Base-by-base conservation (phyloP, 768 basidiomycete genomes). In the Lactarius pseudohatsudake region DNA sequence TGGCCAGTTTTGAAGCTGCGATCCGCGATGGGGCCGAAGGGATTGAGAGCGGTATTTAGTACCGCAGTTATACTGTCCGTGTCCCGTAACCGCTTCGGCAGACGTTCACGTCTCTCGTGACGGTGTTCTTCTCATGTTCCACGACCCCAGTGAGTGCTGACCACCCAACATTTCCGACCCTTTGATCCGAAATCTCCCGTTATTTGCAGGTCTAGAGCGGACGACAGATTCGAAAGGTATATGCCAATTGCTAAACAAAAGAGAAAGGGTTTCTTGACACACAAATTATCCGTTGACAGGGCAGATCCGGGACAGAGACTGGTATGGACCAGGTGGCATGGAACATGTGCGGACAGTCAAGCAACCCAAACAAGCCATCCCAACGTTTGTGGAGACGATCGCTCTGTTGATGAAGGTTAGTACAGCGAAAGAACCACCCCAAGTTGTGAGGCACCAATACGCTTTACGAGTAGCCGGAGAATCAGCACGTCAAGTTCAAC, bases 91-190 rank as follows among this genome's bases (percentile, higher is more conserved):
- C 76, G 75, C 62, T 72, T 79, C 78, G 76, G 72, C 85, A 96
- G 96, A 97, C 86, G 94, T 98, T 73, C 96, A 98, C 77, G 89
- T 96, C 72, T 93, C 96, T 41, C 78, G 80, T 70, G 96, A 99
- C 77, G 83, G 86, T 73, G 85, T 92, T 47, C 89, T 98, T 40
- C 77, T 98, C 57, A 93, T 98, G 92, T 98, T 96, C 79, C 96
- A 99, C 77, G 96, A 98, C 76, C 91, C 94, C 18, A 85, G 88
- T 90, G 71, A 71, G 81, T 71, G 2, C 60, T 30, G 28, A 38
- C 13, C 3, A 47, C 26, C 10, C 15, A 26, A 32, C 36, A 15
- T 20, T 2, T 40, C n/a, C 32, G 40, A n/a, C 4, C 22, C 13
- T 18, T 62, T 43, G 65, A 54, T 62, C 60, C 62, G 34, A 69